Percentiles rank a stretch among this genome's conserved stretches.
Evolutionary conservation across 306 rosid genomes (phyloP).

Genomic region (Elaeagnus macrophylla): DNA sequence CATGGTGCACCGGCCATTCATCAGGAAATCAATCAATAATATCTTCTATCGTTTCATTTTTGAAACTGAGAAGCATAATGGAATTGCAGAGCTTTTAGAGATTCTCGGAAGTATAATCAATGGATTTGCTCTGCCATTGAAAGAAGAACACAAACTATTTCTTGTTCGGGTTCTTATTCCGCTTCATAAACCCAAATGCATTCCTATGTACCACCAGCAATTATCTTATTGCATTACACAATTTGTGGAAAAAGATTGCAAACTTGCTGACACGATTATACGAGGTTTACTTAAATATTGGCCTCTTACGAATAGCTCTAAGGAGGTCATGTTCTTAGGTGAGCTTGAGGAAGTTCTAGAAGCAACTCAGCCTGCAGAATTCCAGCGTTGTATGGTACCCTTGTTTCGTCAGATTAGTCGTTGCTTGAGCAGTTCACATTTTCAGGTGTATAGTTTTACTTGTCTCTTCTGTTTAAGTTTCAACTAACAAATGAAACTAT

Average conservation of each 20-base stretch:
- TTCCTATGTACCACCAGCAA: conserved; percentile 60
- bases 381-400: conserved; percentile 53
- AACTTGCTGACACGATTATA: conserved; percentile 47
- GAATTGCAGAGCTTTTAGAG: conserved; percentile 60
- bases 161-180: conserved; percentile 54
- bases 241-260: conserved; percentile 53
- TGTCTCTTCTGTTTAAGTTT: too few species aligned
- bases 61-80: conserved; percentile 56
- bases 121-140: conserved; percentile 56
- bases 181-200: conserved; percentile 60
- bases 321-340: conserved; percentile 55
- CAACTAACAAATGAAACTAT: too few species aligned
- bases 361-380: conserved; percentile 48
- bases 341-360: conserved; percentile 58
- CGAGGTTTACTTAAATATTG: conserved; percentile 50
- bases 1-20: conserved; percentile 60
- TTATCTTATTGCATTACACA: conserved; percentile 51
- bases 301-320: conserved; percentile 58
- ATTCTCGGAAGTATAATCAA: conserved; percentile 59
- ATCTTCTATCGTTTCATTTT: conserved; percentile 47
- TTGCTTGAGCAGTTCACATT: conserved; percentile 27
- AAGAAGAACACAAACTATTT: conserved; percentile 60
- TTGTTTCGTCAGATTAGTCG: conserved; percentile 39
- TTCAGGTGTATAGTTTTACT: too few species aligned
- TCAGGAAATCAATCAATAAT: conserved; percentile 56